phyloP scores from a whole-genome alignment of 2,329 filamentous ascomycete species.

The Ceratocystis eucalypticola region DNA sequence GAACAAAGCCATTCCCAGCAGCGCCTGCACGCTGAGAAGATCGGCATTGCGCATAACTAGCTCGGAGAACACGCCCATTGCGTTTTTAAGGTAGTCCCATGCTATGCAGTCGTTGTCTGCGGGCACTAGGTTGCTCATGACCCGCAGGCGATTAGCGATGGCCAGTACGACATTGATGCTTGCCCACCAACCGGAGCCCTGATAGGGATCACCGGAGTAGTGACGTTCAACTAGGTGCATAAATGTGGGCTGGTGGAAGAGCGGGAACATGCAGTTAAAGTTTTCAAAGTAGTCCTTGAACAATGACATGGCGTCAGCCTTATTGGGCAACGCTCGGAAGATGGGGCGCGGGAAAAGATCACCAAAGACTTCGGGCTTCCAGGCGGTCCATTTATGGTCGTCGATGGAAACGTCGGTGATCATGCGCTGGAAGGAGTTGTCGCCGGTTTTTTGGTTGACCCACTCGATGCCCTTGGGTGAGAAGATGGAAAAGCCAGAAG shows the following conservation, averaged over 20 bases:
- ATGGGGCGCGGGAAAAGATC: constrained; percentile 79
- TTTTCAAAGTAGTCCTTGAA: constrained; percentile 94
- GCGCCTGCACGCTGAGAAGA: constrained; percentile 81
- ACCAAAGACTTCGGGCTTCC: constrained; percentile 94
- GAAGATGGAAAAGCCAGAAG: constrained; percentile 96
- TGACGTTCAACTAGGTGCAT: constrained; percentile 94
- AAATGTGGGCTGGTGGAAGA: constrained; percentile 96
- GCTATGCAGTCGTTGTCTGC: constrained; percentile 87
- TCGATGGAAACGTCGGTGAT: constrained; percentile 83
- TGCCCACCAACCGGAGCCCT: constrained; percentile 96
- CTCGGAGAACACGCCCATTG: constrained; percentile 83
- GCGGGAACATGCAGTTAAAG: constrained; percentile 96
- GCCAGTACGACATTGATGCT: constrained; percentile 87
- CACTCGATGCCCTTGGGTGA: constrained; percentile 96
- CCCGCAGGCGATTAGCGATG: constrained; percentile 81
- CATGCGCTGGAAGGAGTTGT: constrained; percentile 87
- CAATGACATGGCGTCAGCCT: constrained; percentile 74
- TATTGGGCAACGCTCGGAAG: constrained; percentile 70
- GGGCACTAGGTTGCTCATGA: constrained; percentile 88
- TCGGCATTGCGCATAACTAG: constrained; percentile 94
- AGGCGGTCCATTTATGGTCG: constrained; percentile 90
- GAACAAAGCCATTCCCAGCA: constrained; percentile 87
- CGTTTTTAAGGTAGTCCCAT: constrained; percentile 94
- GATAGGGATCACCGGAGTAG: constrained; percentile 83
- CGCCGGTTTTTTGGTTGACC: constrained; percentile 97